Base-by-base conservation (phyloP, 768 basidiomycete genomes). In the Fomitopsis pulvina region DNA sequence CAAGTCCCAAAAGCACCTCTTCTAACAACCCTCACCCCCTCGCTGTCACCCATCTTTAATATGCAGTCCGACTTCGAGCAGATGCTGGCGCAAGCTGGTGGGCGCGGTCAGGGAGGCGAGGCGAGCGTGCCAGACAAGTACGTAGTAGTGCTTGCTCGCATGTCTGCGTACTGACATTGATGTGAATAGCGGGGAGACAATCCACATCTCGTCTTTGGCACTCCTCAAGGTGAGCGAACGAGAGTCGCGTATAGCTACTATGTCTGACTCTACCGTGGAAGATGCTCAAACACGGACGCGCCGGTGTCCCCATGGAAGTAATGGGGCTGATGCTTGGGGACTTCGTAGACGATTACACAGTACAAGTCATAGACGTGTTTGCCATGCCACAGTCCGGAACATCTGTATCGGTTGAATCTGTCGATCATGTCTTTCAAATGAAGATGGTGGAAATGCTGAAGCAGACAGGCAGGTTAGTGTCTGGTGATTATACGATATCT, bases 371-470 rank as follows among this genome's bases (percentile, higher is more conserved):
- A 66, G 95, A 98, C 64, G 95, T 97, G 53, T 98, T 97, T 60
- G 95, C 95, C 40, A 97, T 98, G 95, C 95, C 95, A 41, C 95
- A 97, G 60, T 92, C 91, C 14, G 95, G 95, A 54, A 98, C 95
- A 16, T 94, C 92, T 0, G 95, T 97, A 38, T 92, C 92, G 43
- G 94, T 98, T 53, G 94, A 98, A 69, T 95, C 94, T 8, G 93
- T 95, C 1, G 96, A 99, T 68, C 93, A 98, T 60, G 96, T 98
- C 44, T 99, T 98, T 70, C 96, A 99, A 68, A 85, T 83, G 3
- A 97, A 86, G 69, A 98, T 98, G 96, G 72, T 96, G 45, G 96
- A 98, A 48, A 98, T 98, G 94, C 69, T 99, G 60, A 98, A 99
- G 70, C 96, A 98, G 73, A 99, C 96, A 0, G 96, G 96, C 54